Percentiles rank a stretch among this genome's conserved stretches.
Evolutionary conservation across 2,329 filamentous ascomycete species (phyloP).

Genomic region (Epicoccum sorghinum): DNA sequence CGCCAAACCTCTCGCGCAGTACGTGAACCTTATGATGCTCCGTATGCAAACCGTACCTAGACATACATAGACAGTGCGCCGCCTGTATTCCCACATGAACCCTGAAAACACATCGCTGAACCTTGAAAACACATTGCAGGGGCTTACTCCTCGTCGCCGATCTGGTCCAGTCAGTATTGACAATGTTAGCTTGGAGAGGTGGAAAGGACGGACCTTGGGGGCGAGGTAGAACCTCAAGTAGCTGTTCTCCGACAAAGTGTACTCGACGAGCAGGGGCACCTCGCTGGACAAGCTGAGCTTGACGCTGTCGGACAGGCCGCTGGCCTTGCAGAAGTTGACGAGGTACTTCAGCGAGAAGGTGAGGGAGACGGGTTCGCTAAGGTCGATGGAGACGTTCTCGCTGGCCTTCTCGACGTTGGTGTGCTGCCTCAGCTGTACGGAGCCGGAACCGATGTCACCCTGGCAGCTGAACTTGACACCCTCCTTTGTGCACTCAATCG

Average conservation of each 20-base stretch:
- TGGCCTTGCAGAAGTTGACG: conserved; percentile 99
- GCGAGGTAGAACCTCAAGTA: conserved; percentile 97
- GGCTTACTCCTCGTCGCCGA: conserved; percentile 68
- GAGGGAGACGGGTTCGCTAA: conserved; percentile 89
- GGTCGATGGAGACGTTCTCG: conserved; percentile 83
- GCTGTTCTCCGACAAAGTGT: conserved; percentile 80
- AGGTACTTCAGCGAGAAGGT: conserved; percentile 99
- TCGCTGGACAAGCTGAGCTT: conserved; percentile 95
- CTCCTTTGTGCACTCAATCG: conserved; percentile 96
- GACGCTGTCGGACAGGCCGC: conserved; percentile 78
- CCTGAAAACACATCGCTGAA: conserved; percentile 35
- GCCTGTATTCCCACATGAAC: conserved; percentile 30
- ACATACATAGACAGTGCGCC: conserved; percentile 26
- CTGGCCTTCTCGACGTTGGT: conserved; percentile 88
- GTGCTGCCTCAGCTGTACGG: conserved; percentile 88
- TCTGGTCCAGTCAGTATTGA: conserved; percentile 59
- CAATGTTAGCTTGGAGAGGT: neutral
- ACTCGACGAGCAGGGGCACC: conserved; percentile 95
- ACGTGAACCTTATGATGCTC: conserved; percentile 8
- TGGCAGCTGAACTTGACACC: conserved; percentile 93
- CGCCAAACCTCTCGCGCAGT: neutral
- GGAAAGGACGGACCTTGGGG: conserved; percentile 73
- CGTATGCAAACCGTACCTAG: conserved; percentile 29
- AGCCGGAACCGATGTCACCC: conserved; percentile 94
- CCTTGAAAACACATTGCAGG: conserved; percentile 34